phyloP scores from a whole-genome alignment of 345 rosid genomes.

The Syzygium grande region DNA sequence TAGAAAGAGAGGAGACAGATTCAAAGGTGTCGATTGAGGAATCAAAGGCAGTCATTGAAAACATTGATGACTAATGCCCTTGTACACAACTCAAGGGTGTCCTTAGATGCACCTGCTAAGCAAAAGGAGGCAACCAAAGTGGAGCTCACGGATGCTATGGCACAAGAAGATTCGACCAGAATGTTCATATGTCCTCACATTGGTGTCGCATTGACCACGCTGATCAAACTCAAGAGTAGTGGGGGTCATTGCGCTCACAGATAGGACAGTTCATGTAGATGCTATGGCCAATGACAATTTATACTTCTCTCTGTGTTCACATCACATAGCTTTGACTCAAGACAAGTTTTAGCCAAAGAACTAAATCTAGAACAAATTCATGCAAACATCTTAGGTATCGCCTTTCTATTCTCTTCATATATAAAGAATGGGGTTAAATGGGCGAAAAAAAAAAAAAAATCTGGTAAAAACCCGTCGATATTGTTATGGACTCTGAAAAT shows the following conservation, averaged over 20 bases:
- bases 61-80: slow-evolving; percentile 2
- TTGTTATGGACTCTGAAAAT: background rate
- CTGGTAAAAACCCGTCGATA: background rate
- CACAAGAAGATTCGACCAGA: no score
- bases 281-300: no score
- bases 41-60: background rate
- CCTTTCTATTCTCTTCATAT: background rate
- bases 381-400: background rate
- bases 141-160: no score
- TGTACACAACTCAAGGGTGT: background rate
- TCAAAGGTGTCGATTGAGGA: background rate
- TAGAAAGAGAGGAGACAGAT: background rate
- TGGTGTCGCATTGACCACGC: no score
- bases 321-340: background rate
- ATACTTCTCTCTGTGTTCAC: background rate
- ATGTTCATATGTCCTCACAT: no score
- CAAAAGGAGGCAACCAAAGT: background rate
- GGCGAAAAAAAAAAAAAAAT: background rate
- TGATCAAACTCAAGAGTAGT: no score
- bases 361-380: background rate
- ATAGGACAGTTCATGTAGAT: no score
- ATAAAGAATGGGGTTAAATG: background rate
- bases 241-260: no score
- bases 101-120: no score
- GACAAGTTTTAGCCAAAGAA: background rate